Conservation (phyloP, 345 rosid genomes). For the Murraya paniculata region DNA sequence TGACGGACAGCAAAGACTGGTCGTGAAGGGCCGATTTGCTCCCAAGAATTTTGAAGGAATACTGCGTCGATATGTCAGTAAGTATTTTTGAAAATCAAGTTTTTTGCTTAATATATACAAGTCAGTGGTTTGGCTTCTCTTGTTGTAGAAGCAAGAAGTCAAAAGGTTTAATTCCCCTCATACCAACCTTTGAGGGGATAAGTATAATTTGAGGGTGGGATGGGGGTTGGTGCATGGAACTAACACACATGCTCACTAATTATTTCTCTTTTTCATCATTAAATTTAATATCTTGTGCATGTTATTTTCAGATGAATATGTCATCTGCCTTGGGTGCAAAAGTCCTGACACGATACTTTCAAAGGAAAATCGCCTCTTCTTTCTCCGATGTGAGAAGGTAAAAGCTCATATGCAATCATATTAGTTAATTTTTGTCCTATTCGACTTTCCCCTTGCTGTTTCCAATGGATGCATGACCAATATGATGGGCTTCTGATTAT, state of each 20-base stretch:
- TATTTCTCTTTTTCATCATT: not conserved
- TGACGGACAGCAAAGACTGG: conserved; percentile 90
- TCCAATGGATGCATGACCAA: not conserved
- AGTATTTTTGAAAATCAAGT: conserved; percentile 30
- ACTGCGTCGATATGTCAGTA: conserved; percentile 81
- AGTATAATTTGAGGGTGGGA: too few relatives aligned
- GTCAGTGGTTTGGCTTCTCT: not conserved
- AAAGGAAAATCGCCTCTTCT: conserved; percentile 71
- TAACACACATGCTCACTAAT: not conserved
- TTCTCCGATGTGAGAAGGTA: conserved; percentile 77
- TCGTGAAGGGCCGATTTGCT: conserved; percentile 90
- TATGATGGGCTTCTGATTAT: not conserved
- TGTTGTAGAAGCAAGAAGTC: not conserved
- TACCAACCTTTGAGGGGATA: too few relatives aligned
- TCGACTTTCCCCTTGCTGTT: not conserved
- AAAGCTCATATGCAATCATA: not conserved
- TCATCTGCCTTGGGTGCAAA: conserved; percentile 61
- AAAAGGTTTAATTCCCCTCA: too few relatives aligned
- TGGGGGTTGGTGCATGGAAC: not conserved
- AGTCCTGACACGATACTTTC: conserved; percentile 73
- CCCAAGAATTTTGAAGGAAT: conserved; percentile 91
- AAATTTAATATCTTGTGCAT: not conserved
- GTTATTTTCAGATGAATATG: conserved; percentile 46
- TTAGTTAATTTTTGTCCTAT: not conserved
- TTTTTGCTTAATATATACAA: not conserved